phyloP scores from a whole-genome alignment of 2,329 filamentous ascomycete species.

The Beauveria varroae region DNA sequence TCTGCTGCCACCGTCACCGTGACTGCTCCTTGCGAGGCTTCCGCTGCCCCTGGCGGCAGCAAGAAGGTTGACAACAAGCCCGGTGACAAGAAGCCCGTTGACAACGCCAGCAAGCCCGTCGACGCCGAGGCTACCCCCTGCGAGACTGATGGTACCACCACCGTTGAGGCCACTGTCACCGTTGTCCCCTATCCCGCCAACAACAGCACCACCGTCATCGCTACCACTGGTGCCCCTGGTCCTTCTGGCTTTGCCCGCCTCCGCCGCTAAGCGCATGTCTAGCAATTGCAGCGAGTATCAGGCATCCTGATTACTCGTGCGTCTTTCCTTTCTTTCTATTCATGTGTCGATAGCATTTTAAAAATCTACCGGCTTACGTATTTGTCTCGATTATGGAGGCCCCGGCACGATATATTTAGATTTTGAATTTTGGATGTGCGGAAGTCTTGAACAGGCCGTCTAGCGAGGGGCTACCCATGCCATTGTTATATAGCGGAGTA shows the following conservation, averaged over 20 bases:
- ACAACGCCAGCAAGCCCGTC: slow-evolving; percentile 15
- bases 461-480: slow-evolving; percentile 5
- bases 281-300: background rate
- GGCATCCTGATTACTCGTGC: background rate
- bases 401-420: background rate
- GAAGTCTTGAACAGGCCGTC: slow-evolving; percentile 1
- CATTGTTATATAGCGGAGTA: slow-evolving; percentile 7
- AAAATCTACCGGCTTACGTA: background rate
- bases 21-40: slow-evolving; percentile 17
- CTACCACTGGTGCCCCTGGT: slow-evolving; percentile 23
- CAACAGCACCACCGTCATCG: slow-evolving; percentile 29
- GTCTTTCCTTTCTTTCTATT: background rate
- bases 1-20: slow-evolving; percentile 23
- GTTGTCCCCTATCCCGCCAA: slow-evolving; percentile 35
- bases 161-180: slow-evolving; percentile 25
- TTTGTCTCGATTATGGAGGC: background rate
- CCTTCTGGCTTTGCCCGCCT: slow-evolving; percentile 30
- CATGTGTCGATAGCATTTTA: background rate
- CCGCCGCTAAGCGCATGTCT: slow-evolving; percentile 21
- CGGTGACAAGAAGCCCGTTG: slow-evolving; percentile 13
- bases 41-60: background rate
- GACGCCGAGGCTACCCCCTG: slow-evolving; percentile 15
- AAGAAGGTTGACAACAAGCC: slow-evolving; percentile 2
- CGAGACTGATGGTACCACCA: slow-evolving; percentile 20
- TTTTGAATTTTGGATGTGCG: background rate